Evolutionary conservation across 331 rosid genomes (phyloP).

Genomic region (Malus hybrid): DNA sequence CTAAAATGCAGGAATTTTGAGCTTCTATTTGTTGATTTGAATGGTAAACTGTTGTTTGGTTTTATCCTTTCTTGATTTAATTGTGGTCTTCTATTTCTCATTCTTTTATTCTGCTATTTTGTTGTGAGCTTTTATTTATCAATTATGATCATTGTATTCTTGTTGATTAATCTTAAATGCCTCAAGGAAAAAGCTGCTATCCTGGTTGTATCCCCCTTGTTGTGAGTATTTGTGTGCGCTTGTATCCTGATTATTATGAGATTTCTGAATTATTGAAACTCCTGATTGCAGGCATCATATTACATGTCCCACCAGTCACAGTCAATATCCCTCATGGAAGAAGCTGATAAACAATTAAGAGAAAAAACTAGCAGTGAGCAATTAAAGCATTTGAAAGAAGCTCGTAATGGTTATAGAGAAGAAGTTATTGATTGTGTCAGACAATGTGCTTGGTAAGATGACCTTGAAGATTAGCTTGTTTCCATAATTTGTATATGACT

Average conservation of each 20-base stretch:
- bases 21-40: not conserved
- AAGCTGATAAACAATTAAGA: slow-evolving; percentile 86
- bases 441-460: slow-evolving; percentile 89
- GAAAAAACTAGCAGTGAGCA: slow-evolving; percentile 69
- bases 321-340: slow-evolving; percentile 80
- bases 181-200: not conserved
- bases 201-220: too few species aligned
- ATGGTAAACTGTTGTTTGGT: not conserved
- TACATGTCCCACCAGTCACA: slow-evolving; percentile 88
- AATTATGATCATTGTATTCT: not conserved
- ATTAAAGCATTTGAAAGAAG: slow-evolving; percentile 85
- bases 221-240: not conserved
- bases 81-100: not conserved
- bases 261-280: slow-evolving; percentile 10
- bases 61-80: not conserved
- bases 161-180: not conserved
- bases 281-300: slow-evolving; percentile 68
- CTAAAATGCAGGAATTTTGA: not conserved
- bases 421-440: slow-evolving; percentile 82
- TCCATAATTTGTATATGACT: not conserved
- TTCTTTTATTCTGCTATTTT: not conserved
- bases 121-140: not conserved
- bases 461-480: slow-evolving; percentile 11
- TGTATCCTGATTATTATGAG: not conserved
- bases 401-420: slow-evolving; percentile 71